Evolutionary conservation across 805 yeast genomes (phyloP).

Genomic region (Kluyveromyces lactis): DNA sequence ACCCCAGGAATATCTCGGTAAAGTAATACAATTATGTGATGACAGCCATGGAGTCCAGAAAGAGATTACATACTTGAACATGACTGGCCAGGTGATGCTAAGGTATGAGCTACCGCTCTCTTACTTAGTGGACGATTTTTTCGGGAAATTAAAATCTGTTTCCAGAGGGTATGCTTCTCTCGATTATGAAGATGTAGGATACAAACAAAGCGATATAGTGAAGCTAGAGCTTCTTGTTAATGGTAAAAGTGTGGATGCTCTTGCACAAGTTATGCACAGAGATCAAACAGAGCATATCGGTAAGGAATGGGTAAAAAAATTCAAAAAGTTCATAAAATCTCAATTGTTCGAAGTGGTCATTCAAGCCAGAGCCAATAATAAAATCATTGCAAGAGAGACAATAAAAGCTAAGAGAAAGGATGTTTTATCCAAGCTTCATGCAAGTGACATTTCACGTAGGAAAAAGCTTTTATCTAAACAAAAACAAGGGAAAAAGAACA

Average conservation of each 20-base stretch:
- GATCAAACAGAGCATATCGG: conserved; percentile 69
- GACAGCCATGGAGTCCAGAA: conserved; percentile 74
- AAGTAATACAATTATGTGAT: conserved; percentile 81
- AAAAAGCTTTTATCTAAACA: conserved; percentile 82
- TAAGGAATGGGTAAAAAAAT: conserved; percentile 71
- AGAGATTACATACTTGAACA: conserved; percentile 62
- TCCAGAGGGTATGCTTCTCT: conserved; percentile 91
- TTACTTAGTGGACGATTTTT: conserved; percentile 88
- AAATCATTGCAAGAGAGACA: conserved; percentile 84
- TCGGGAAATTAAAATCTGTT: conserved; percentile 83
- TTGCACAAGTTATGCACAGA: conserved; percentile 82
- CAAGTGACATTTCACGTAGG: conserved; percentile 84
- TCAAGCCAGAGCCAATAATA: conserved; percentile 77
- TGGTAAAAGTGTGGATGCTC: conserved; percentile 83
- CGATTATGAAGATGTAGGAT: conserved; percentile 93
- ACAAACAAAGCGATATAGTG: conserved; percentile 67
- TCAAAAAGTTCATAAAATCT: conserved; percentile 68
- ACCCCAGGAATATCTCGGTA: conserved; percentile 83
- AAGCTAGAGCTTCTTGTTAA: conserved; percentile 85
- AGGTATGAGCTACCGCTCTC: conserved; percentile 80
- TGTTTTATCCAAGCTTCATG: conserved; percentile 89
- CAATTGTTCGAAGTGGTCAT: conserved; percentile 90
- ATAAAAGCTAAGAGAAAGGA: conserved; percentile 90
- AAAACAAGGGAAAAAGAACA: conserved; percentile 84
- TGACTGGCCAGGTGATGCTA: conserved; percentile 70